Evolutionary conservation across 371 early-diverging fungal species (phyloP), one percentile per base, ranked within the genome.

Genomic region (Mortierella sp.): DNA sequence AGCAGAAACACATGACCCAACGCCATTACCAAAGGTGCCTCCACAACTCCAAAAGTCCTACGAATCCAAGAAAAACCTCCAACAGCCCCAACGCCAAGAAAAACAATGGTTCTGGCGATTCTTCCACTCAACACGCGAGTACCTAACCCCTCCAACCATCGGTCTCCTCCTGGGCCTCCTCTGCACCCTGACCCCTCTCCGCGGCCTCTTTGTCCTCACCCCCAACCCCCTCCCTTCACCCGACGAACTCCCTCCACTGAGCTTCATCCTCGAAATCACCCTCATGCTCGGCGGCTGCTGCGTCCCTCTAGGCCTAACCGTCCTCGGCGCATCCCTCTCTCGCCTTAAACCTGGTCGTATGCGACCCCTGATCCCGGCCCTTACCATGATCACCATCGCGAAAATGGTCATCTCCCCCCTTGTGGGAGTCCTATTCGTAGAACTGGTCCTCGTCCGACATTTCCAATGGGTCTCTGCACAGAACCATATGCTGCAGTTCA

Each of bases 271-370:
- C 71, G 90, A 91, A 46, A 80, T 88, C 29, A 76, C 89, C 1
- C 27, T 80, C 1, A 89, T 90, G 82, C 71, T 93, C 44, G 92
- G 92, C 10, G 88, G 71, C 0, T 88, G 88, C 63, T 92, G 89
- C 35, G 90, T 92, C 11, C 92, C 93, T 0, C 38, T 92, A 2
- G 90, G 90, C 0, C 54, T 93, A 32, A 83, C 91, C 4, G 90
- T 91, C 55, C 79, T 92, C 4, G 93, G 93, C 1, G 90, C 91
- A 1, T 91, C 92, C 4, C 83, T 93, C 49, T 91, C 92, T n/a
- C 78, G 89, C 0, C 83, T 91, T 5, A 80, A 84, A n/a, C 72
- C 89, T 21, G 84, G 87, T 3, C 72, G 90, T 18, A 77, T 88
- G 70, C 82, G 84, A n/a, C 78, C 89, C 4, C 70, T 90, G 32